Base-by-base conservation (phyloP, 2,329 filamentous ascomycete genomes). In the Exophiala sp. region DNA sequence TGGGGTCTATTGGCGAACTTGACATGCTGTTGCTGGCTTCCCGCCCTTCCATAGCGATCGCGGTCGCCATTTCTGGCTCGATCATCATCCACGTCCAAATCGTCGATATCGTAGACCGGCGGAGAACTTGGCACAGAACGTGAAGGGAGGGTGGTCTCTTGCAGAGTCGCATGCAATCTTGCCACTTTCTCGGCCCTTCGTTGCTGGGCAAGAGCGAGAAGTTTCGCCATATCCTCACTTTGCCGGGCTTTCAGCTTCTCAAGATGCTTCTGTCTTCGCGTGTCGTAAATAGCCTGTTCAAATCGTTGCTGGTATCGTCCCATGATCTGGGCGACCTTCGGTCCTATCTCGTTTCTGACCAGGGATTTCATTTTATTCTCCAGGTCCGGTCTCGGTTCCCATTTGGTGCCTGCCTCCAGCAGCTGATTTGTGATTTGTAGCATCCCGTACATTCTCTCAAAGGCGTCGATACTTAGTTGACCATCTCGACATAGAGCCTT, bases 31-130 rank as follows among this genome's bases (percentile, higher is more conserved):
- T 3, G 11, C 3, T 7, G 29, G 11, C n/a, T n/a, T n/a, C n/a
- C n/a, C n/a, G 29, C 29, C 34, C 34, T 2, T 19, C 4, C 19
- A n/a, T 7, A 18, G 14, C 29, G 3, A 19, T 37, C 11, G 14
- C 27, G 41, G 7, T 29, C 19, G 21, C n/a, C 19, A 32, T 44
- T 18, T 21, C 19, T 10, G 5, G n/a, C 14, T 6, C 8, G 18
- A 2, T 18, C 1, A 22, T 50, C 47, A 18, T 48, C 37, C n/a
- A 27, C 35, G 10, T 43, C 32, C 14, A 57, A 13, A 13, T 57
- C 52, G 41, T 56, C 57, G 23, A 59, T 50, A 30, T 59, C 57
- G 5, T 52, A 34, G 11, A 48, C 10, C 2, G 47, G 21, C 9
- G 43, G 35, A 30, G 43, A 27, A 38, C 16, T 38, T 18, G 16